A percentile compares a stretch with the other conserved stretches of the same genome.
Evolutionary conservation across 331 rosid species (phyloP).

Genomic region (Stylosanthes scabra): DNA sequence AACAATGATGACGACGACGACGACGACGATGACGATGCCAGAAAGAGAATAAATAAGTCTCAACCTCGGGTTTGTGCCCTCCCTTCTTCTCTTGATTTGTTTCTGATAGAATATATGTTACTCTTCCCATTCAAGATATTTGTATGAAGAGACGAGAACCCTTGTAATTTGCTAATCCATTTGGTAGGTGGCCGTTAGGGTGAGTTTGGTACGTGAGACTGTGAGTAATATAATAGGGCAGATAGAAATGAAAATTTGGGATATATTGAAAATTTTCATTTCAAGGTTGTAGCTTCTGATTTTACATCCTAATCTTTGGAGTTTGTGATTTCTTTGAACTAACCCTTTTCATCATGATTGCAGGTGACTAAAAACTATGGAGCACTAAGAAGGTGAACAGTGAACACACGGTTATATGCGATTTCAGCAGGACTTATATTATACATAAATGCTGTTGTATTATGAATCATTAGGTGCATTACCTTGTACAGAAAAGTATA

Average conservation of each 20-base stretch:
- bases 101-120: constrained; percentile 25
- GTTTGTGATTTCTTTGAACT: constrained; percentile 22
- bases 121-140: constrained; percentile 8
- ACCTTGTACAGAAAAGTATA: constrained; percentile 16
- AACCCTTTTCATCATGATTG: constrained; percentile 33
- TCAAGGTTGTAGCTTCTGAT: constrained; percentile 15
- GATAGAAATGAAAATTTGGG: constrained; percentile 12
- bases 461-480: constrained; percentile 33
- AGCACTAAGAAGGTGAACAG: constrained; percentile 72
- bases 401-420: background rate
- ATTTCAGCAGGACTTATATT: constrained; percentile 21
- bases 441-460: constrained; percentile 1
- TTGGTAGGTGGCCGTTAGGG: background rate
- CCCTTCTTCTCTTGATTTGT: constrained; percentile 34
- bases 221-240: background rate
- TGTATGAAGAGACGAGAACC: constrained; percentile 23
- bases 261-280: constrained; percentile 14
- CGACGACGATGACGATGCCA: constrained; percentile 51
- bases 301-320: background rate
- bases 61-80: constrained; percentile 74
- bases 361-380: constrained; percentile 95
- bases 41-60: constrained; percentile 65
- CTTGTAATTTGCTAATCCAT: constrained; percentile 10
- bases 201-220: background rate
- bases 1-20: constrained; percentile 59